Evolutionary conservation across 2,329 filamentous ascomycete genomes (phyloP), one percentile per base, ranked within the genome.

Genomic region (Calonectria multiphialidica): DNA sequence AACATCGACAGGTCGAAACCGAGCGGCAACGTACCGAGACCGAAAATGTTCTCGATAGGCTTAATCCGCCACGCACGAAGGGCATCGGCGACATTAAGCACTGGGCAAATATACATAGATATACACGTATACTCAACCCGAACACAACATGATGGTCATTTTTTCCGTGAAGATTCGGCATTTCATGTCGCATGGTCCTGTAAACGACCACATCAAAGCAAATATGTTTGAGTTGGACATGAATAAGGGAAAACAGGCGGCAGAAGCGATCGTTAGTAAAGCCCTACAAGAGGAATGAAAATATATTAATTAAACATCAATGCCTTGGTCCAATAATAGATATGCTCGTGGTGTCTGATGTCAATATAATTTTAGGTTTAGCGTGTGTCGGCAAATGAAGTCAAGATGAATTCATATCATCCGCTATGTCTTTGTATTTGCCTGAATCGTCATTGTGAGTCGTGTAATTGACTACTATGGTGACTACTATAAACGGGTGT

Each of bases 311-410:
- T 59, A 40, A 40, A 23, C 33, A 40, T 59, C 35, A 59, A 59
- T 59, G 53, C 53, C 35, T 40, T 59, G 53, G 18, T 59, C 53
- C 33, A 23, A 23, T 59, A 40, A 59, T 40, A 59, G 53, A 16
- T 3, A 30, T 40, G 33, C 13, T 37, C 15, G 21, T 40, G 35
- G 10, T 28, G 33, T 59, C 35, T 28, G 21, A 21, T 16, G 13
- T 21, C 30, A 59, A 59, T 59, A 40, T 37, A 59, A 59, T 25
- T 59, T 59, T 59, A 59, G 7, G 53, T 59, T 59, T 59, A 59
- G 53, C 25, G 4, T 23, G 1, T 1, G 40, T 40, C 25, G 13
- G n/a, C 12, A 25, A 21, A 57, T 35, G 13, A 6, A 37, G 35
- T 40, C 53, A 25, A 40, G 33, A 59, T 16, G 18, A 23, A 10